Evolutionary conservation across 257 asterid species (phyloP).

Genomic region (Solanum verrucosum): DNA sequence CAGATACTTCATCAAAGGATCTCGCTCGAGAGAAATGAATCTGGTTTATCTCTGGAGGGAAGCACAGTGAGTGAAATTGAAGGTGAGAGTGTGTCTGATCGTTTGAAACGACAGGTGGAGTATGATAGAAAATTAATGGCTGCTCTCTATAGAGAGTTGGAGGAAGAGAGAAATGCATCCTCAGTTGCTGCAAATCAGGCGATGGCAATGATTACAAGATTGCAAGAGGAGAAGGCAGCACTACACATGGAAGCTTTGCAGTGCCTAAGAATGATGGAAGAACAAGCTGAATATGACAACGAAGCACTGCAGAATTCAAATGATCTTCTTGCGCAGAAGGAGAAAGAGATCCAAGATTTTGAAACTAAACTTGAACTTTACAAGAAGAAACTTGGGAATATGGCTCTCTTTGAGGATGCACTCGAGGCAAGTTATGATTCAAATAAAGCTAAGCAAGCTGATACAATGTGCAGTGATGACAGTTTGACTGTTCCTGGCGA

Average conservation of each 20-base stretch:
- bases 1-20: conserved; percentile 58
- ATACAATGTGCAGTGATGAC: not conserved
- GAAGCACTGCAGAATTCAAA: conserved; percentile 68
- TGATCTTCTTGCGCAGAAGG: conserved; percentile 46
- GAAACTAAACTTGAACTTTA: conserved; percentile 38
- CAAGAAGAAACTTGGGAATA: conserved; percentile 27
- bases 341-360: conserved; percentile 40
- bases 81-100: conserved; percentile 67
- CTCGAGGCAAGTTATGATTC: conserved; percentile 14
- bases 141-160: conserved; percentile 63
- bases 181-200: conserved; percentile 85
- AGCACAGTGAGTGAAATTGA: conserved; percentile 65
- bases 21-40: conserved; percentile 82
- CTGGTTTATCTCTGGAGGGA: conserved; percentile 65
- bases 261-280: conserved; percentile 75
- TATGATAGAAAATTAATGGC: conserved; percentile 55
- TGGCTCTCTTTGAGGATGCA: conserved; percentile 8
- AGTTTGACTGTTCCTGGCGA: not conserved
- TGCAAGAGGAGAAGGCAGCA: conserved; percentile 85
- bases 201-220: conserved; percentile 87
- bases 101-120: conserved; percentile 64
- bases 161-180: conserved; percentile 88
- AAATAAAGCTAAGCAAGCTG: conserved; percentile 7
- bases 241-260: conserved; percentile 84
- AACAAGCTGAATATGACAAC: conserved; percentile 70